Conservation (phyloP, 495 filamentous ascomycete species). For the Penicillium coffeae region DNA sequence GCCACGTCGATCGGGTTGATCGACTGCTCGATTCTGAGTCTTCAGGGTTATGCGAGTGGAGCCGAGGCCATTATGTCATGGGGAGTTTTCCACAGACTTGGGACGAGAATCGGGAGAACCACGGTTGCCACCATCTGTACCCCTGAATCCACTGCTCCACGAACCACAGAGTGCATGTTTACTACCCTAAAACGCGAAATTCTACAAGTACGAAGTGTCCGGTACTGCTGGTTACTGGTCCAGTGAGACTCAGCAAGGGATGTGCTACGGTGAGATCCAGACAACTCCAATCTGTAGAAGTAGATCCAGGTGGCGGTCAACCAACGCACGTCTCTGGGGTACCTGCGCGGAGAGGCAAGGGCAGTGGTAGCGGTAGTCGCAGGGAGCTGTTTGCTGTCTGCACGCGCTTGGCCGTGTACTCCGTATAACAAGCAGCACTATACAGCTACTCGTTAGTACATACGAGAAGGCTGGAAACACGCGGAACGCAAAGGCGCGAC, state of each 20-base stretch:
- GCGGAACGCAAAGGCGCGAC: background rate
- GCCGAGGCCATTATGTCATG: background rate
- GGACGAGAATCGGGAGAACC: conserved; percentile 17
- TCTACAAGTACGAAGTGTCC: no score
- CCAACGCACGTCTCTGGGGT: conserved; percentile 7
- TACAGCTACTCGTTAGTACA: no score
- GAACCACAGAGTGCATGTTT: conserved; percentile 11
- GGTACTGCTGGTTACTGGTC: background rate
- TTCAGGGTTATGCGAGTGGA: background rate
- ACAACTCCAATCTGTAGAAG: background rate
- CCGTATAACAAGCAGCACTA: no score
- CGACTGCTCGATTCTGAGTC: background rate
- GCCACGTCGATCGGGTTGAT: background rate
- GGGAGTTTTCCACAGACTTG: background rate
- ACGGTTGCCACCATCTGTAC: conserved; percentile 28
- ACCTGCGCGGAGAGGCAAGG: conserved; percentile 15
- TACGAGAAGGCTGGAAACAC: background rate
- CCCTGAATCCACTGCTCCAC: conserved; percentile 21
- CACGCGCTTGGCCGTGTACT: no score
- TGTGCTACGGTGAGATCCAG: background rate
- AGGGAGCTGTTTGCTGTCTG: no score
- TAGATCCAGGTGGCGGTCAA: background rate
- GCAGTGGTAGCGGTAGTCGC: no score
- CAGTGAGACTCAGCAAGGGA: conserved; percentile 11
- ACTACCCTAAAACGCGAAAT: no score